Evolutionary conservation across 257 asterid species (phyloP).

Genomic region (Solanum pinnatisectum): DNA sequence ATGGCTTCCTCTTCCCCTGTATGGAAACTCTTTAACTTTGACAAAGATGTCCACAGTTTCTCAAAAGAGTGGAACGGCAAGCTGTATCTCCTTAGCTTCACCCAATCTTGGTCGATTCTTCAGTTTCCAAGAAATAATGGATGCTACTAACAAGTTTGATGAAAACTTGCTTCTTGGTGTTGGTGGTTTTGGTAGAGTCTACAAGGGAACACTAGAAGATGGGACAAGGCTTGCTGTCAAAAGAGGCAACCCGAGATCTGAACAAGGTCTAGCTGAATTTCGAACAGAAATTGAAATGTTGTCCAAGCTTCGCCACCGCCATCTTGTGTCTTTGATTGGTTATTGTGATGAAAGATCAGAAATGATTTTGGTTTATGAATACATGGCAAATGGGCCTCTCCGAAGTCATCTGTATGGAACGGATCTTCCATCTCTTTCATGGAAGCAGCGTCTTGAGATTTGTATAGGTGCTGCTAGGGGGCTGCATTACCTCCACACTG

Average conservation of each 20-base stretch:
- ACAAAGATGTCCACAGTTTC: slow-evolving; percentile 53
- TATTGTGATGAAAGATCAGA: slow-evolving; percentile 70
- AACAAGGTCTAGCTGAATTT: slow-evolving; percentile 72
- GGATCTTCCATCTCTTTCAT: slow-evolving; percentile 49
- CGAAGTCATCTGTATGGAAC: slow-evolving; percentile 66
- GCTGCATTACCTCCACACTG: slow-evolving; percentile 77
- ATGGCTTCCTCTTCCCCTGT: slow-evolving; percentile 55
- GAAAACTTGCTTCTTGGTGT: slow-evolving; percentile 64
- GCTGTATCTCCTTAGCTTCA: slow-evolving; percentile 51
- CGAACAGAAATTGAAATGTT: slow-evolving; percentile 71
- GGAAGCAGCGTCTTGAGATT: slow-evolving; percentile 68
- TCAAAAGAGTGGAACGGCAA: slow-evolving; percentile 58
- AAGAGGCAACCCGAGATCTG: slow-evolving; percentile 73
- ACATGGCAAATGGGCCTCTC: slow-evolving; percentile 82
- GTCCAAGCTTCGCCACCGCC: slow-evolving; percentile 75
- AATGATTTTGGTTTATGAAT: slow-evolving; percentile 70
- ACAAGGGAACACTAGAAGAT: slow-evolving; percentile 58
- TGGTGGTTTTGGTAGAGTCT: slow-evolving; percentile 78
- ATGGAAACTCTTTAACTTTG: slow-evolving; percentile 55
- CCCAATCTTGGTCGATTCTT: slow-evolving; percentile 59
- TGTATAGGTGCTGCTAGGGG: slow-evolving; percentile 83
- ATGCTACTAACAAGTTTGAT: slow-evolving; percentile 58
- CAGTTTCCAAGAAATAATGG: slow-evolving; percentile 58
- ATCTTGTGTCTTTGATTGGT: slow-evolving; percentile 70
- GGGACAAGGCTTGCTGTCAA: slow-evolving; percentile 65